phyloP scores from a whole-genome alignment of 768 basidiomycete species.

The Russula dissimulans region DNA sequence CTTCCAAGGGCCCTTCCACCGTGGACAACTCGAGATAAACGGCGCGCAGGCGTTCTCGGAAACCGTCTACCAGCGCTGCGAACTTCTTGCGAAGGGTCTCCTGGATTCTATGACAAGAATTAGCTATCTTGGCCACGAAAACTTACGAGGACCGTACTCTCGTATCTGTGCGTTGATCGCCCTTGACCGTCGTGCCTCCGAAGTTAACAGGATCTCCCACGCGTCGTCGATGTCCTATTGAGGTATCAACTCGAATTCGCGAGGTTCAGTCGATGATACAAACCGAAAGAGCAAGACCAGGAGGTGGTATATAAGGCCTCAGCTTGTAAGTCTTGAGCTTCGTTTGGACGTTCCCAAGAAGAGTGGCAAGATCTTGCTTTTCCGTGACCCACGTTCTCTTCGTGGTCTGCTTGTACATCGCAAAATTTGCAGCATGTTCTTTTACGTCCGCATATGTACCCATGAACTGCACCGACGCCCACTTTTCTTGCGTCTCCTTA shows the following conservation, averaged over 20 bases:
- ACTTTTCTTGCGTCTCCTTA: slow-evolving; percentile 54
- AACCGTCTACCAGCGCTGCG: slow-evolving; percentile 68
- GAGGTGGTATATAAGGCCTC: slow-evolving; percentile 71
- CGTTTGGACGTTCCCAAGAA: slow-evolving; percentile 90
- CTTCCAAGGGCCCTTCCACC: slow-evolving; percentile 73
- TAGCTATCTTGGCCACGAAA: not conserved
- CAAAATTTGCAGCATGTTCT: slow-evolving; percentile 60
- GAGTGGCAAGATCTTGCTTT: slow-evolving; percentile 74
- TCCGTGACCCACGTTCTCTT: slow-evolving; percentile 88
- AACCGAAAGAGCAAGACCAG: slow-evolving; percentile 55
- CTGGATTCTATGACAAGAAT: slow-evolving; percentile 52
- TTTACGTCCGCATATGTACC: slow-evolving; percentile 80
- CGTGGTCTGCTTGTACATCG: slow-evolving; percentile 72
- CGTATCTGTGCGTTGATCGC: slow-evolving; percentile 85
- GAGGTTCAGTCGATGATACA: slow-evolving; percentile 16
- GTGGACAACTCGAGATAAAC: slow-evolving; percentile 66
- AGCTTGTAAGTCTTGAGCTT: slow-evolving; percentile 88
- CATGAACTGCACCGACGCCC: slow-evolving; percentile 56
- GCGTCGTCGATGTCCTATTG: slow-evolving; percentile 62
- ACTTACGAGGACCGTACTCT: slow-evolving; percentile 44
- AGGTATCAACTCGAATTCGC: not conserved
- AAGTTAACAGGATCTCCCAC: slow-evolving; percentile 64
- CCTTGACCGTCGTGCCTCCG: slow-evolving; percentile 69
- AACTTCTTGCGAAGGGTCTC: slow-evolving; percentile 69
- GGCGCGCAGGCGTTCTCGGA: slow-evolving; percentile 54